Base-by-base conservation (phyloP, 2,329 filamentous ascomycete species). In the Ophiocordyceps camponoti-leonardi region DNA sequence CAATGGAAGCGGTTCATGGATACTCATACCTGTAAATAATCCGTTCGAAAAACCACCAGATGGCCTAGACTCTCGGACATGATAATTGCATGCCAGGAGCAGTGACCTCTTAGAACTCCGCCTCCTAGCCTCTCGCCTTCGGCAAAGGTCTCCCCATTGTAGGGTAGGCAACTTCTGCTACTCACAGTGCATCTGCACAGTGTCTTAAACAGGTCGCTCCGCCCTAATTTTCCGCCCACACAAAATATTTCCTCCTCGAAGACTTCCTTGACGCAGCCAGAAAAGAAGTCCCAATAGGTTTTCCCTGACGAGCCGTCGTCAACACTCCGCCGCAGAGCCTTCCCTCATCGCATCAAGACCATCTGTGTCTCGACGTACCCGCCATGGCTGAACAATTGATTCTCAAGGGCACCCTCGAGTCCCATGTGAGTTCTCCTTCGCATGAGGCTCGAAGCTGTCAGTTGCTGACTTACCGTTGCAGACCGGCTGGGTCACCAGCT, bases 401-500 rank as follows among this genome's bases (percentile, higher is more conserved):
- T 75, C 83, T 92, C 72, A 88, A 90, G 77, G 86, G 86, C 69
- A 92, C 85, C 77, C 85, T 94, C 70, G 86, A 92, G 83, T 90
- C 90, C 81, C 90, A 96, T 82, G 75, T 79, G 76, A 67, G 75
- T 78, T 49, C 20, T 20, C 13, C 19, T 41, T 54, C 50, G 6
- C 13, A 13, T 31, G 35, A 16, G 14, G 18, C 18, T 7, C 16
- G 35, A 19, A n/a, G 16, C 16, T 10, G 35, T 18, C n/a, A 5
- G 35, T 7, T 18, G 35, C 35, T 37, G 35, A 37, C 35, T 18
- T 18, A 10, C 35, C 18, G 6, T 18, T 16, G 16, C 59, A 79
- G 75, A 92, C 84, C 78, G 90, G 90, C 79, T 96, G 90, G 90
- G 90, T 96, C 75, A 96, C 90, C 72, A 87, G 80, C 75, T 79